Evolutionary conservation across 2,329 filamentous ascomycete species (phyloP), one percentile per base, ranked within the genome.

Genomic region (Paraconiothyrium brasiliense): DNA sequence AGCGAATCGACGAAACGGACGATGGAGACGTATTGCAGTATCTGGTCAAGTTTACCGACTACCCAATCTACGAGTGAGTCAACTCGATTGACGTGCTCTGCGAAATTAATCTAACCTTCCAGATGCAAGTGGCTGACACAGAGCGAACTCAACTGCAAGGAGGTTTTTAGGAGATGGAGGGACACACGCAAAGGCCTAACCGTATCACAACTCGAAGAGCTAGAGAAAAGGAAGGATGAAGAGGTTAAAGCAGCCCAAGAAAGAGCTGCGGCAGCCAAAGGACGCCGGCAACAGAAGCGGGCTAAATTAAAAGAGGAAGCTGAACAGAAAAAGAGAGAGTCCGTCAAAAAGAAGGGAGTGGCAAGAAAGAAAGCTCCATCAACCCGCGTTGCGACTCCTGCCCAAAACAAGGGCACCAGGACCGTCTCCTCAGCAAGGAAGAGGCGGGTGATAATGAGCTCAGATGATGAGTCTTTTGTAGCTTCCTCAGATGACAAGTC

Each of bases 31-130:
- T 35, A 13, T 3, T 58, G 76, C 68, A 58, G 27, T 92, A 87
- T 70, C 82, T 93, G 1, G 84, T 92, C 24, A 84, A 86, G 61
- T 93, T 90, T 90, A 79, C 81, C 30, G 84, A 80, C 1, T 93
- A 89, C 69, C 79, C 82, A 1, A 63, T 88, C 32, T 60, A 75
- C 46, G 57, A 64, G 71, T 74, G 66, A 62, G 64, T 43, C n/a
- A n/a, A 11, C 10, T 3, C 37, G 13, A 16, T 37, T 35, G 32
- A 3, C 27, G 35, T 44, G 4, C 51, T 16, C 22, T 54, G 8
- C 10, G 37, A 13, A 32, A 10, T 9, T 20, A 7, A 46, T 2
- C 43, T 46, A 22, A 22, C 1, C 32, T 37, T 16, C 3, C 24
- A 56, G 54, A 22, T 56, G 16, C 32, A 9, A 44, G 16, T 56